phyloP scores from a whole-genome alignment of 495 filamentous ascomycete species.

The Aspergillus nanangensis region DNA sequence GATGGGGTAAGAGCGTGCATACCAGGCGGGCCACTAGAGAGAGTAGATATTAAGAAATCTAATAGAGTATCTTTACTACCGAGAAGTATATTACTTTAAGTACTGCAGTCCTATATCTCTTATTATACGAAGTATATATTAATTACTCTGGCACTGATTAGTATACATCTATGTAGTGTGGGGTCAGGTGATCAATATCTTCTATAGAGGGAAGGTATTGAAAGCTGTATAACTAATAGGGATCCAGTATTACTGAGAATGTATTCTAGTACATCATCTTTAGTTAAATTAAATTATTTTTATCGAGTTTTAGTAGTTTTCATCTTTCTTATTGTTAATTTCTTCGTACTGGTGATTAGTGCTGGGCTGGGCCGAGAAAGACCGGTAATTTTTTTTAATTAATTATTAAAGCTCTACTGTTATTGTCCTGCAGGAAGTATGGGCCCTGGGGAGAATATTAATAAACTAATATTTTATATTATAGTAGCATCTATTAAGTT shows the following conservation, averaged over 20 bases:
- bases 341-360: background rate
- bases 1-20: no score
- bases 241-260: background rate
- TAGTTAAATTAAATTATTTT: conserved; percentile 1
- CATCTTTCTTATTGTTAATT: conserved; percentile 5
- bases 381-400: conserved; percentile 7
- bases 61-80: no score
- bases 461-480: conserved; percentile 9
- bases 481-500: conserved; percentile 6
- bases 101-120: no score
- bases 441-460: conserved; percentile 2
- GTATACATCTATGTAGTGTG: no score
- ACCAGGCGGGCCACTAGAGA: no score
- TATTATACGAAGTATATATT: no score
- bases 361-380: no score
- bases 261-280: conserved; percentile 1
- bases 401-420: conserved; percentile 5
- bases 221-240: background rate
- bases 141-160: no score
- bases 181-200: no score
- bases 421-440: background rate
- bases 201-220: background rate
- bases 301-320: conserved; percentile 8
- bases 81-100: no score
- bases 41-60: no score